Conservation (phyloP, 257 asterid genomes). For the Penstemon eatonii region DNA sequence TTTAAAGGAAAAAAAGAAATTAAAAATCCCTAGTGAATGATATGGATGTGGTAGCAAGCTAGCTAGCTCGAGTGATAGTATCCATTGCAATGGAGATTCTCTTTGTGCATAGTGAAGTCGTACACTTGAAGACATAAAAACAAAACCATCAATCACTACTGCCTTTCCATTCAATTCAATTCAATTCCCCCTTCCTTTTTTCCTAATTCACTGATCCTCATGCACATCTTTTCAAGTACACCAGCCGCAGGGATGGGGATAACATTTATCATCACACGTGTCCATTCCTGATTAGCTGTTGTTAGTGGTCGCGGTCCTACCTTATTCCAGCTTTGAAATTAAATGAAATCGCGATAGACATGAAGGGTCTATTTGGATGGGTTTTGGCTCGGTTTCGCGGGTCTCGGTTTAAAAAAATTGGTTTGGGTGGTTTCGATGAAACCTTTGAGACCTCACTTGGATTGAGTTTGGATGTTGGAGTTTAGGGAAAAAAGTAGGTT, state of each 20-base stretch:
- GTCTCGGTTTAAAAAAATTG: too few species aligned
- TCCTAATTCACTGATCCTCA: too few species aligned
- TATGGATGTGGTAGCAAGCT: not conserved
- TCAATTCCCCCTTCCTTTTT: not conserved
- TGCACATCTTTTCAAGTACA: not conserved
- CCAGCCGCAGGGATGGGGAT: not conserved
- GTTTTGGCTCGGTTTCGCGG: too few species aligned
- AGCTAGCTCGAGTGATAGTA: not conserved
- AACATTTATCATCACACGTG: slow-evolving; percentile 21
- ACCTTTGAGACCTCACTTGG: too few species aligned
- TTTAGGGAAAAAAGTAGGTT: too few species aligned
- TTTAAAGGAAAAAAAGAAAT: too few species aligned
- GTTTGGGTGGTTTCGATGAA: too few species aligned
- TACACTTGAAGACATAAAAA: slow-evolving; percentile 23
- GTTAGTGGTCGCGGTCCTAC: not conserved
- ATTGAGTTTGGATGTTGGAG: too few species aligned
- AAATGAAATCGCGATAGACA: slow-evolving; percentile 11
- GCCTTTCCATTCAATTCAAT: not conserved
- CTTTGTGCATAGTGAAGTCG: slow-evolving; percentile 1
- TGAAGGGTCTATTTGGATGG: too few species aligned
- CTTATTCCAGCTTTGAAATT: not conserved
- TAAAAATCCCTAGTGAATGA: not conserved
- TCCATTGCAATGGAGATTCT: slow-evolving; percentile 27
- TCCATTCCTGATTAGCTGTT: not conserved
- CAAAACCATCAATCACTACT: slow-evolving; percentile 27